A percentile compares a stretch with the other conserved stretches of the same genome.
Conservation (phyloP, 1,284 basidiomycete genomes). For the Tremellales sp. region DNA sequence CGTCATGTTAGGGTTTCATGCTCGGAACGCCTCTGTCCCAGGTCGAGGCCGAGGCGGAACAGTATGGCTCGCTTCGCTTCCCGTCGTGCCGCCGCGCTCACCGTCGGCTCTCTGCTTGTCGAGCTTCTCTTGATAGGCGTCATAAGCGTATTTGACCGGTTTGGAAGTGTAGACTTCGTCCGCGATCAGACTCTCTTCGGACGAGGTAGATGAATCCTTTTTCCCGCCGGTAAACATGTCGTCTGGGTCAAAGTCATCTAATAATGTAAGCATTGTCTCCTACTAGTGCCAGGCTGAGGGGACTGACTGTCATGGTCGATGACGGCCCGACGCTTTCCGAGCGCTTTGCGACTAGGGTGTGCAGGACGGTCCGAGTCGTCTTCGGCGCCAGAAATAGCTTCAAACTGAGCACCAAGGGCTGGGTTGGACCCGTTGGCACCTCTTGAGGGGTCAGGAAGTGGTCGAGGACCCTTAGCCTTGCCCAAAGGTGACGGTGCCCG, state of each 20-base stretch:
- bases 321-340: slow-evolving; percentile 43
- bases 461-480: slow-evolving; percentile 21
- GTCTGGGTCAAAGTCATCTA: slow-evolving; percentile 43
- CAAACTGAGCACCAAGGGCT: neutral
- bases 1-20: too few species aligned
- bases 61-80: too few species aligned
- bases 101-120: slow-evolving; percentile 12
- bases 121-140: slow-evolving; percentile 44
- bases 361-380: slow-evolving; percentile 22
- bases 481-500: slow-evolving; percentile 26
- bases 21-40: neutral
- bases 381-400: slow-evolving; percentile 5
- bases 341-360: slow-evolving; percentile 43
- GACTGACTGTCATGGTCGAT: slow-evolving; percentile 39
- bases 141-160: slow-evolving; percentile 45
- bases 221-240: slow-evolving; percentile 33
- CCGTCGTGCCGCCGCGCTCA: neutral
- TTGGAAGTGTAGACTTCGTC: slow-evolving; percentile 33
- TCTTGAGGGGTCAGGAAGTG: slow-evolving; percentile 37
- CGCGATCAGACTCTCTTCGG: slow-evolving; percentile 28
- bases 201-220: slow-evolving; percentile 15
- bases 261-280: too few species aligned
- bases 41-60: neutral
- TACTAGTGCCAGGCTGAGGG: neutral
- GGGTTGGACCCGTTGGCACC: slow-evolving; percentile 10